Base-by-base conservation (phyloP, 140 eudicot species). In the Senecio squalidus region DNA sequence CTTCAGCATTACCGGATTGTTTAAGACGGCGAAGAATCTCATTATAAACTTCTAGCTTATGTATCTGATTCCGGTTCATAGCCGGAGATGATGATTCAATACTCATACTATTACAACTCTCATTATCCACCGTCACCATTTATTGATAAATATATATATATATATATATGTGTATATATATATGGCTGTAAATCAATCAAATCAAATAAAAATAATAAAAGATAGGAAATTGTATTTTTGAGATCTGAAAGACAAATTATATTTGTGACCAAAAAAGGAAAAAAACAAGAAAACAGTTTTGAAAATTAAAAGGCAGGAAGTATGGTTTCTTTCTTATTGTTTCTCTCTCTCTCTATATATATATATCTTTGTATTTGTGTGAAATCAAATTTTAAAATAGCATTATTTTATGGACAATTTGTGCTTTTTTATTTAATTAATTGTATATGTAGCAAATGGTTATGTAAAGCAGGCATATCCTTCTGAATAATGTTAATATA, bases 81-180 rank as follows among this genome's bases (percentile, higher is more conserved):
- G 53, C 43, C 73, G 78, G 48, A 45, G 49, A 61, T 26, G 46
- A 44, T 26, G 95, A 64, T 66, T 80, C 93, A 66, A 63, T 77
- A 70, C 68, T 83, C 73, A 74, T 74, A 55, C 95, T 66, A 29
- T 76, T 65, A 55, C 81, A 75, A 29, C 89, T 76, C 84, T 86
- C 95, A 73, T 83, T 79, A 45, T 86, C 97, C 69, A 76, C 78
- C 77, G 78, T 86, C 80, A 81, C 94, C 97, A 90, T 80, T 67
- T 21, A 43, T 25, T 2, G 10, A 16, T 24, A 26, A 1, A 24
- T 22, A 39, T 9, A 34, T 44, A 6, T 18, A 45, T 44, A 10
- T 58, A n/a, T 58, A 33, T 28, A 5, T 55, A 18, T 17, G 8
- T 53, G 34, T 2, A 52, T 48, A 6, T 21, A n/a, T 60, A 9